Evolutionary conservation across 768 basidiomycete species (phyloP), one percentile per base, ranked within the genome.

Genomic region (Mycena crocata): DNA sequence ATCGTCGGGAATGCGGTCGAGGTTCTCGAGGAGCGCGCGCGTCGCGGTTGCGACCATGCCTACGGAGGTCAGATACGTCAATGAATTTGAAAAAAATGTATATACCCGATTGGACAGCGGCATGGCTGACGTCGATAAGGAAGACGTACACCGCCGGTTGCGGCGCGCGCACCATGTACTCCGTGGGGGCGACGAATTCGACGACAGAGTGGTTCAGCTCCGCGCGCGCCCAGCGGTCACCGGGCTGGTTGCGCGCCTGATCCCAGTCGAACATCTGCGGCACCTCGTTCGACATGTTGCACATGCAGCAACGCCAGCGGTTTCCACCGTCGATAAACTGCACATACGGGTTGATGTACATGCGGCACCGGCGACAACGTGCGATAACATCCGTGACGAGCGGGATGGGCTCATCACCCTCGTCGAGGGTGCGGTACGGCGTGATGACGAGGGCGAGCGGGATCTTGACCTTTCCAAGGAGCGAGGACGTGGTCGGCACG

Each of bases 191-290:
- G 57, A 99, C 93, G 75, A 90, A 99, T 78, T 99, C 98, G 55
- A 99, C 94, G n/a, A 91, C 93, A 37, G 91, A 88, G 76, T 94
- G 89, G 73, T 98, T 99, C 57, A 99, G 85, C 81, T 99, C 98
- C 1, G 94, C 90, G 66, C 98, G 90, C 30, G 88, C 82, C 96
- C 98, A 99, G 60, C 98, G 84, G 79, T 99, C 98, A 15, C 94
- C 96, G 32, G 96, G 96, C 77, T 95, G 93, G 75, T 97, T 98
- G 69, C 89, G 90, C 57, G 85, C 88, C 78, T 96, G 94, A 77
- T 99, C 95, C 98, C 98, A 99, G 77, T 99, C 98, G 76, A 99
- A 99, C 56, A 98, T 83, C 73, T 98, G 96, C 26, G 98, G 98
- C 0, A 99, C 96, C 79, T 99, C 98, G 77, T 99, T 99, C 44